phyloP scores from a whole-genome alignment of 495 filamentous ascomycete genomes.

The Xylaria bambusicola region DNA sequence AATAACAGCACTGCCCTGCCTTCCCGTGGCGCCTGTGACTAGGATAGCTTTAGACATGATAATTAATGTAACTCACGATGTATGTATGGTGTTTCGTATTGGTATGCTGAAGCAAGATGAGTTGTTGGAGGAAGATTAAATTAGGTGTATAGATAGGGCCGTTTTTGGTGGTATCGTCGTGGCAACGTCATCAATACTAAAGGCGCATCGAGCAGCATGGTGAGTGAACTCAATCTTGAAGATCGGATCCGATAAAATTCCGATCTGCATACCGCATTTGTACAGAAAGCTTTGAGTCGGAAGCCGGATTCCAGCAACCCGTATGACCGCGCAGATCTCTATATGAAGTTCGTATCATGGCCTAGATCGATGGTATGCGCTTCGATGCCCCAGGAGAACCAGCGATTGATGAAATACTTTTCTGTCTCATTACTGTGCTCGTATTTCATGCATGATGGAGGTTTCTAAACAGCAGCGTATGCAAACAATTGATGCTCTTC shows the following conservation, averaged over 20 bases:
- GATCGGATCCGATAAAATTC: neutral
- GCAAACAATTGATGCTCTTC: conserved; percentile 32
- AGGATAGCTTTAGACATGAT: conserved; percentile 51
- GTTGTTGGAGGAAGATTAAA: too few species aligned
- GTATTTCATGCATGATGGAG: conserved; percentile 21
- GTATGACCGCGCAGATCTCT: too few species aligned
- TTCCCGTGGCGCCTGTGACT: conserved; percentile 69
- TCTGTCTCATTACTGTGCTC: neutral
- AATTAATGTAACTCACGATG: neutral
- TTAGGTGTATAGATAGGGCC: too few species aligned
- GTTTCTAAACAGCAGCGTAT: conserved; percentile 22
- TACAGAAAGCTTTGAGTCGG: neutral
- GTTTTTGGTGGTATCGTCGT: too few species aligned
- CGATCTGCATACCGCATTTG: neutral
- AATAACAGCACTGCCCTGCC: conserved; percentile 65
- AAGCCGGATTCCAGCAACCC: too few species aligned
- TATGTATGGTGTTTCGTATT: neutral
- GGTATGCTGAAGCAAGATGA: too few species aligned
- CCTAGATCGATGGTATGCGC: neutral
- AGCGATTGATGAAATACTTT: neutral
- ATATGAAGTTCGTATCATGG: neutral
- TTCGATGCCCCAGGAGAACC: neutral
- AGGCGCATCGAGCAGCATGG: neutral
- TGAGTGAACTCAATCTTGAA: neutral
- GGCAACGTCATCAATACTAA: too few species aligned